Base-by-base conservation (phyloP, 129 eudicot species). In the Centaurea solstitialis region DNA sequence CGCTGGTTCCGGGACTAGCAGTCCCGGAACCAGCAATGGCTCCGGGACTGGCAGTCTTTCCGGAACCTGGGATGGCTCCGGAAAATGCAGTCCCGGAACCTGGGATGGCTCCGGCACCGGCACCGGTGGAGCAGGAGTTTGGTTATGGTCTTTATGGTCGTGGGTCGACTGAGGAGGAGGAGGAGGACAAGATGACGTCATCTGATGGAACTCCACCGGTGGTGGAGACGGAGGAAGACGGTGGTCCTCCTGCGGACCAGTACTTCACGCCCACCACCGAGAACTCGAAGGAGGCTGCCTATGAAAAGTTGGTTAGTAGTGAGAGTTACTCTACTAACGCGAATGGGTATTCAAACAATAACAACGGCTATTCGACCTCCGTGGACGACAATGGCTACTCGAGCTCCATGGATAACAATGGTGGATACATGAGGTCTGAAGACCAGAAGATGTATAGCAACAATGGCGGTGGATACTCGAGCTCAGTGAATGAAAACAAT, bases 81-180 rank as follows among this genome's bases (percentile, higher is more conserved):
- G 85, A n/a, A n/a, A n/a, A n/a, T n/a, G 69, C 85, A 5, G 5
- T 53, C 4, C 21, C 23, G n/a, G 64, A 76, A 17, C 86, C 86
- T 5, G 23, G 22, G 0, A 65, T 84, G 1, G 74, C 72, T 8
- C 72, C 66, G 20, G 85, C 88, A 7, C 90, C 88, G 0, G 74
- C 81, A 26, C 85, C 87, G 4, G 72, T 61, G 26, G 87, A 84
- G 77, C 53, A 21, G 8, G 87, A 77, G 35, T 71, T 64, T 26
- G 87, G 90, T 23, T 89, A 92, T 59, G 93, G 93, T 17, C 92
- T 92, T 20, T 89, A 83, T 64, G 90, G 91, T 11, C 80, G 67
- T 0, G 91, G 84, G 18, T 50, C 85, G 23, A 68, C 73, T 30
- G 83, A 81, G 74, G 78, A 82, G 62, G 64, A 70, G 23, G 83